phyloP scores from a whole-genome alignment of 148 eudicot genomes.

The Diospyros lotus region DNA sequence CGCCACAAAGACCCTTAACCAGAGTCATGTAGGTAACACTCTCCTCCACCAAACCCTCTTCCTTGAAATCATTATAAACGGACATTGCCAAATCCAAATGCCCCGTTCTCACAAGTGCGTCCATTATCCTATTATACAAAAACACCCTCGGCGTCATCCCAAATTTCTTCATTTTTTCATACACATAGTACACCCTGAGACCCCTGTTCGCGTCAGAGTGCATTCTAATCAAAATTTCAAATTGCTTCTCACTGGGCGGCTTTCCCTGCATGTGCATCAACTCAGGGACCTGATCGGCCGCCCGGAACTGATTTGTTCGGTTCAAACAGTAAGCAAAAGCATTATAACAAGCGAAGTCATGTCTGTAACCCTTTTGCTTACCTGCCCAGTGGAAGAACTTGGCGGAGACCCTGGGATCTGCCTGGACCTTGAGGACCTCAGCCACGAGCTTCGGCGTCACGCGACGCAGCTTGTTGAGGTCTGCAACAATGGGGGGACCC shows the following conservation, averaged over 20 bases:
- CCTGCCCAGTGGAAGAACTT: conserved; percentile 98
- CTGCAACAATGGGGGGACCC: conserved; percentile 60
- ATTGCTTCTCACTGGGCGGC: conserved; percentile 83
- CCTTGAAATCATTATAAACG: conserved; percentile 79
- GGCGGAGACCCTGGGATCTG: conserved; percentile 57
- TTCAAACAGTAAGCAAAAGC: conserved; percentile 84
- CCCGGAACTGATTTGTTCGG: conserved; percentile 59
- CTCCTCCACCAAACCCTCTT: conserved; percentile 71
- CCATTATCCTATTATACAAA: conserved; percentile 81
- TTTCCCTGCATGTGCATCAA: conserved; percentile 88
- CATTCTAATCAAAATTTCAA: conserved; percentile 88
- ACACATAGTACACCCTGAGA: conserved; percentile 76
- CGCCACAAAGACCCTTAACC: conserved; percentile 81
- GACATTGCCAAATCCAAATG: conserved; percentile 75
- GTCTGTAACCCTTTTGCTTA: conserved; percentile 86
- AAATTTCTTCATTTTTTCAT: conserved; percentile 92
- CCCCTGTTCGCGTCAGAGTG: conserved; percentile 85
- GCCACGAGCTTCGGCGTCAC: conserved; percentile 73
- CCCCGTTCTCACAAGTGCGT: conserved; percentile 67
- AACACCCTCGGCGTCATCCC: conserved; percentile 78
- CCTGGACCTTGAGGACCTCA: conserved; percentile 68
- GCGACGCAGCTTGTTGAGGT: conserved; percentile 69
- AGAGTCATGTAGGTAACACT: conserved; percentile 78
- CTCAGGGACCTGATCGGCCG: conserved; percentile 94
- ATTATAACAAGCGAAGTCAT: conserved; percentile 73